Conservation (phyloP, 108 stramenopile species). For the Pseudonitzschia delicatissima region DNA sequence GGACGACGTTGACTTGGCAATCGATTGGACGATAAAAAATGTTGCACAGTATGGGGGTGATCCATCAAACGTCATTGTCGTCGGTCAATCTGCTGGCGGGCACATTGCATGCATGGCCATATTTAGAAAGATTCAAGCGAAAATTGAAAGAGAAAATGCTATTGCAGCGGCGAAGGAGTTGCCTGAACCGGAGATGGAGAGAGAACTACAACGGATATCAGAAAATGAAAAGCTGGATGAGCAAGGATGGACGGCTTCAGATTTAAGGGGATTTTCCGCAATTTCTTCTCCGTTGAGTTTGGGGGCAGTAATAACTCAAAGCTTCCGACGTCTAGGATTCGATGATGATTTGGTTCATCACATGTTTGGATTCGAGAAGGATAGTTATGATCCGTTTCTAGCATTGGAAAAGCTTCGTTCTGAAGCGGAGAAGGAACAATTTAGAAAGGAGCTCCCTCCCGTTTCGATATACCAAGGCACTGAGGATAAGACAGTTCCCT, state of each 20-base stretch:
- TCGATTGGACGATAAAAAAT: slow-evolving; percentile 57
- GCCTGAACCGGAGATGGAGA: not conserved
- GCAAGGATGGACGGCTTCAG: slow-evolving; percentile 8
- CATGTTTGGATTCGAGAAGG: slow-evolving; percentile 39
- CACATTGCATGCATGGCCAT: slow-evolving; percentile 38
- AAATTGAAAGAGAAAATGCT: not conserved
- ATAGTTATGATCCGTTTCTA: slow-evolving; percentile 19
- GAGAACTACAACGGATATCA: no score
- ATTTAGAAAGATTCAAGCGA: slow-evolving; percentile 9
- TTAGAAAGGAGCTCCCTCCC: slow-evolving; percentile 37
- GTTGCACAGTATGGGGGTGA: slow-evolving; percentile 62
- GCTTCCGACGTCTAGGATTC: slow-evolving; percentile 47
- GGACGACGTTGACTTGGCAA: slow-evolving; percentile 51
- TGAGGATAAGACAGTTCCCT: slow-evolving; percentile 52
- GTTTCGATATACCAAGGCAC: slow-evolving; percentile 50
- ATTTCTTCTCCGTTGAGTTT: slow-evolving; percentile 51
- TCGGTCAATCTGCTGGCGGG: slow-evolving; percentile 73
- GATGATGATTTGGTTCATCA: slow-evolving; percentile 29
- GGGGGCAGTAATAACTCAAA: slow-evolving; percentile 30
- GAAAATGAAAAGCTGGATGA: not conserved
- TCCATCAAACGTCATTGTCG: slow-evolving; percentile 41
- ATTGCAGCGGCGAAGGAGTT: not conserved
- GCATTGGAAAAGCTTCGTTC: not conserved
- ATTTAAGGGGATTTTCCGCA: slow-evolving; percentile 44
- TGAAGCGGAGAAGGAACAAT: not conserved